Base-by-base conservation (phyloP, 23 red algal genomes). In the Agarophyton chilense region DNA sequence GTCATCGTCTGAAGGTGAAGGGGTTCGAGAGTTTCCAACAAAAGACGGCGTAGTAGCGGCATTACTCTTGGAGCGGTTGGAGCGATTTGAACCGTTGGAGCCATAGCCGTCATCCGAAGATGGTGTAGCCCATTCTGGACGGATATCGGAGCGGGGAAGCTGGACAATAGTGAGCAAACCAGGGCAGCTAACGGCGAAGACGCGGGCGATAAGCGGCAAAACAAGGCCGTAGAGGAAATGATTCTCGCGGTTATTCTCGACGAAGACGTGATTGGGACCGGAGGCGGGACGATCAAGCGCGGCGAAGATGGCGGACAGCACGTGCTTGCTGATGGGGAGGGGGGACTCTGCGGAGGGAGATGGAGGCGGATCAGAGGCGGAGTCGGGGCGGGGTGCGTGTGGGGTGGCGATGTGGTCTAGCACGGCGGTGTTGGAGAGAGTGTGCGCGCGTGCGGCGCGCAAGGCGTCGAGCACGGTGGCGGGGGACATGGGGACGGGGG, bases 201-300 rank as follows among this genome's bases (percentile, higher is more conserved):
- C 40, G 17, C 95, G 53, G 0, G 95, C 95, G 17, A 97, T 82
- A 5, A 97, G 82, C 0, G 95, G 95, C 40, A 97, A 42, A 39
- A 97, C 95, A 0, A 97, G 88, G 35, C 86, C 95, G 83, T 93
- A 97, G 31, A 93, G 79, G 42, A 93, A 82, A 66, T 97, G 65
- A 28, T 89, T 84, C 60, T 73, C 7, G 45, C 83, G 80, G 10
- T 72, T 68, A 38, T 93, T 93, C 45, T 92, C 82, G 16, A 97
- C 80, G 34, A 79, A 89, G 34, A 97, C 61, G 63, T 89, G 91
- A 32, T 89, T 82, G 52, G 90, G 44, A 21, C 55, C 41, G 14
- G 63, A 39, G 6, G 82, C 50, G 25, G 64, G 52, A 3, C 35
- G 56, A 49, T 81, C 88, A n/a, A 91, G 62, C 18, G 88, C 77